Base-by-base conservation (phyloP, 768 basidiomycete genomes). In the Lentinula detonsa region DNA sequence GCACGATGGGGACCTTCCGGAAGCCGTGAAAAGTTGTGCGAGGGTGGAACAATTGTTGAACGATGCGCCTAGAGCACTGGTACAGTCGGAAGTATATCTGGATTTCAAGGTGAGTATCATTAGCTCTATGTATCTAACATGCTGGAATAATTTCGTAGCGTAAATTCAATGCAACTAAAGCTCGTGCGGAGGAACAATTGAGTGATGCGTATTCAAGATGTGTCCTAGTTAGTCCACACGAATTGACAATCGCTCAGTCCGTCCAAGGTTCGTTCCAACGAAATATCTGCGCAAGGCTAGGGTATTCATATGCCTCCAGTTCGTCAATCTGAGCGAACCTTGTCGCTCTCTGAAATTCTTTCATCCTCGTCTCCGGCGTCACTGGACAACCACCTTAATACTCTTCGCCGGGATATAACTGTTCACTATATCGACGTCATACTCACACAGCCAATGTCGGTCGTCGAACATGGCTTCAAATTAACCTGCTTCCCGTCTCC, bases 121-220 rank as follows among this genome's bases (percentile, higher is more conserved):
- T 65, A n/a, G 51, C 48, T 43, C 48, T 45, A n/a, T 55, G 57
- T 65, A 16, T 66, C 18, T 59, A 15, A 34, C 13, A 11, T 57
- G 16, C 61, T 35, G 57, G 18, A 65, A 49, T 51, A 57, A 21
- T 61, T 6, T 56, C 16, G 5, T 64, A 93, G 91, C 77, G 74
- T 54, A 83, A 76, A 64, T 79, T 85, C 61, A 79, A 78, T 62
- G 78, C 82, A 8, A 70, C 80, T 28, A 78, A 78, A 66, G 84
- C 87, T 59, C 81, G 82, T 40, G 72, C 83, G 6, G 85, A 90
- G 67, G 91, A 92, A 62, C 85, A 90, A 66, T 76, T 93, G 23
- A 82, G 78, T 64, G 85, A 90, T 51, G 87, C 86, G 2, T 91
- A 84, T 67, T 71, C 81, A 21, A 79, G 84, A 66, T 79, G 86